A percentile compares a stretch with the other conserved stretches of the same genome.
These are phyloP conservation scores for Neonectria magnoliae DNA, from an alignment of 2,329 filamentous ascomycete genomes.

Conservation along the genomic window DNA sequence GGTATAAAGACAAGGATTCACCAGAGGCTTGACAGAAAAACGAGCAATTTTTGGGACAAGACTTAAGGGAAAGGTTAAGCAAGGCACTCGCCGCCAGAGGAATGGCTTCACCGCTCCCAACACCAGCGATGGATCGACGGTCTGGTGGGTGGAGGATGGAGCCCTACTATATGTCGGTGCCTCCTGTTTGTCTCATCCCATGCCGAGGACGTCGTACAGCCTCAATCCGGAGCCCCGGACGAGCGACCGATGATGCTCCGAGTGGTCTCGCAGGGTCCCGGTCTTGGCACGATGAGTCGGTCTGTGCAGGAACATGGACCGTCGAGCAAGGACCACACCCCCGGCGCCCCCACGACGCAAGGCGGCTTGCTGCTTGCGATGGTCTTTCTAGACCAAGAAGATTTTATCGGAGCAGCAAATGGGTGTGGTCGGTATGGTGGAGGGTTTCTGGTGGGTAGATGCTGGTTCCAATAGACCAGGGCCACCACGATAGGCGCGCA, in stretches of 20 bases:
- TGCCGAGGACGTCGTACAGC: constrained; percentile 18
- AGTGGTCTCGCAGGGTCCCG: constrained; percentile 14
- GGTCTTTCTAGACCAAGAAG: constrained; percentile 32
- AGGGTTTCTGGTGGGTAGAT: constrained; percentile 14
- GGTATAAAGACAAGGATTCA: constrained; percentile 7
- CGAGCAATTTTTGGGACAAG: constrained; percentile 6
- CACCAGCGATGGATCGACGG: constrained; percentile 1
- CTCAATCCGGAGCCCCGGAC: constrained; percentile 29
- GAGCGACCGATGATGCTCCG: constrained; percentile 34
- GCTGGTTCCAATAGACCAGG: constrained; percentile 24
- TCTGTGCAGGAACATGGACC: constrained; percentile 37
- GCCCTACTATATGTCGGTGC: constrained; percentile 13
- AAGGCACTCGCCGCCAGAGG: neutral
- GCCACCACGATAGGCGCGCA: constrained; percentile 29
- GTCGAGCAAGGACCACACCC: constrained; percentile 25
- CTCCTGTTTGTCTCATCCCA: constrained; percentile 13
- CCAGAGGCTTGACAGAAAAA: neutral
- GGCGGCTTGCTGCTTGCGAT: constrained; percentile 13
- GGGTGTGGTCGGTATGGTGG: neutral
- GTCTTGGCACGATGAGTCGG: constrained; percentile 34
- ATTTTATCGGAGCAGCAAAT: constrained; percentile 27
- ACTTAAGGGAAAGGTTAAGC: neutral
- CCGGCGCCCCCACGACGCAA: constrained; percentile 35
- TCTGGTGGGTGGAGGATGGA: constrained; percentile 5
- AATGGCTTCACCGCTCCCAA: constrained; percentile 19